A percentile compares a stretch with the other conserved stretches of the same genome.
These are phyloP conservation scores for Fragaria iinumae DNA, from an alignment of 306 rosid species.

Conservation along the genomic window DNA sequence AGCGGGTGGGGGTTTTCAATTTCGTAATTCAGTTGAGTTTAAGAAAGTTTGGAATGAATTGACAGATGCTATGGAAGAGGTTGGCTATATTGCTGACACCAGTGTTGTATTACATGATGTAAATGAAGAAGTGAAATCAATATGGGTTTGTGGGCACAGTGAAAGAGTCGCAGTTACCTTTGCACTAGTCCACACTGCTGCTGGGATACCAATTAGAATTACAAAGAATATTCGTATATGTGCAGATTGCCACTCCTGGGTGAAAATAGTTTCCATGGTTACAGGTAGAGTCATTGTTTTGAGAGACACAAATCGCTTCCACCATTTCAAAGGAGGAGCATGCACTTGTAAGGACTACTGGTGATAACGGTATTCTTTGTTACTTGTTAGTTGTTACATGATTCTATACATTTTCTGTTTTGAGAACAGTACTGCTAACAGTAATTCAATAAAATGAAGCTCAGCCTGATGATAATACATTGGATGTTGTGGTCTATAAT, in stretches of 20 bases:
- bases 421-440: neutral
- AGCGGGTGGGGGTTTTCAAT: constrained; percentile 47
- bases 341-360: constrained; percentile 68
- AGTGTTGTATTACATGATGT: constrained; percentile 50
- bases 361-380: constrained; percentile 28
- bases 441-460: neutral
- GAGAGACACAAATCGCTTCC: constrained; percentile 61
- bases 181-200: constrained; percentile 41
- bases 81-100: constrained; percentile 44
- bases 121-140: constrained; percentile 32
- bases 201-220: constrained; percentile 51
- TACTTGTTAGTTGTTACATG: neutral
- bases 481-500: neutral
- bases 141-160: constrained; percentile 57
- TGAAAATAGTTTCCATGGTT: constrained; percentile 48
- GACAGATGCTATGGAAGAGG: constrained; percentile 31
- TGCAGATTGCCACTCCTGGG: constrained; percentile 60
- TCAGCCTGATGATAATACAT: neutral
- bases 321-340: constrained; percentile 50
- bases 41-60: constrained; percentile 40
- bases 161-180: constrained; percentile 47
- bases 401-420: neutral
- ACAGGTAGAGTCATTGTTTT: constrained; percentile 44
- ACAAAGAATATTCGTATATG: constrained; percentile 59
- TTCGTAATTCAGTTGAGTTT: constrained; percentile 47